A percentile compares a stretch with the other conserved stretches of the same genome.
These are phyloP conservation scores for Vaccinium corymbosum DNA, from an alignment of 148 eudicot genomes.

Conservation along the genomic window DNA sequence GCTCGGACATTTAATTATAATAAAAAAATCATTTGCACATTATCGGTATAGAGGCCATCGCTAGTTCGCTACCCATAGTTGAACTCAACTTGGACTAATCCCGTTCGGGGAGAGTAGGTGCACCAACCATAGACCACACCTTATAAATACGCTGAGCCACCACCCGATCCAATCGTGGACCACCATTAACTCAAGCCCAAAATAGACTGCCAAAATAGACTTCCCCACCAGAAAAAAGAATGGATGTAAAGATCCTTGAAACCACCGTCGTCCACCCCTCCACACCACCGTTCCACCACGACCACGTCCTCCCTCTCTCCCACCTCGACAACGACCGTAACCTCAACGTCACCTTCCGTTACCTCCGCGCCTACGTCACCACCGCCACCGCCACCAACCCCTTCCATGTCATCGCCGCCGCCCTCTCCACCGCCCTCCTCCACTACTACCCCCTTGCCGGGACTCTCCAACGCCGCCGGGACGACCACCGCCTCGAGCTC, in stretches of 20 bases:
- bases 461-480: conserved; percentile 26
- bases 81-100: neutral
- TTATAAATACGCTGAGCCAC: neutral
- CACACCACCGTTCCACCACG: conserved; percentile 28
- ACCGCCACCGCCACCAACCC: conserved; percentile 24
- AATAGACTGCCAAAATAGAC: neutral
- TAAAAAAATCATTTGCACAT: too few relatives aligned
- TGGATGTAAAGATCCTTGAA: conserved; percentile 29
- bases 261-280: conserved; percentile 35
- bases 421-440: conserved; percentile 47
- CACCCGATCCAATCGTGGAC: neutral
- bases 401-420: conserved; percentile 37
- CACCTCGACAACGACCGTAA: conserved; percentile 73
- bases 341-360: conserved; percentile 58
- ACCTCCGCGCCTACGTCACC: conserved; percentile 49
- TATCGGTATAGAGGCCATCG: too few relatives aligned
- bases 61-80: too few relatives aligned
- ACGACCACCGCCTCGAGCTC: conserved; percentile 34
- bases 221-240: neutral
- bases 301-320: conserved; percentile 58
- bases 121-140: neutral
- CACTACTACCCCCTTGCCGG: conserved; percentile 53
- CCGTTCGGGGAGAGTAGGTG: neutral
- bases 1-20: too few relatives aligned
- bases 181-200: neutral